Base-by-base conservation (phyloP, 1,284 basidiomycete genomes). In the Pseudozyma sp. region DNA sequence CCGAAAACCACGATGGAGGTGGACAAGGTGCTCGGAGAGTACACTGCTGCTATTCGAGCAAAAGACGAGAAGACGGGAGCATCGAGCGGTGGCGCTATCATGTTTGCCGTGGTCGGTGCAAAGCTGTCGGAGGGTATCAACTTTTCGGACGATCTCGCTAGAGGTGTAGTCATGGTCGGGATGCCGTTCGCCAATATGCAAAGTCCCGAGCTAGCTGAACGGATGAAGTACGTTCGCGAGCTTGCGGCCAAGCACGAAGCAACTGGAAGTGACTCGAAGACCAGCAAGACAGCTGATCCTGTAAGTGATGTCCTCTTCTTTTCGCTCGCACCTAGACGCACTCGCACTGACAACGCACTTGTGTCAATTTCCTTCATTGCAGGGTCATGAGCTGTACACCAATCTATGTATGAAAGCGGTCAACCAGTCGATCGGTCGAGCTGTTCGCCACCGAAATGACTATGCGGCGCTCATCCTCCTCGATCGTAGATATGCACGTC, bases 91-190 rank as follows among this genome's bases (percentile, higher is more conserved):
- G 85, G 85, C 0, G 83, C 82, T 1, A 68, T 87, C 42, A 69
- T 85, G 54, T 84, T 99, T 65, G 96, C 96, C 1, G 96, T 99
- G 3, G 92, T 99, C 24, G 95, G 96, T 9, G 96, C 94, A 19
- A 99, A 98, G 84, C 88, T 99, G 13, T 97, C 94, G 0, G 96
- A 99, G 85, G 96, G 96, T 2, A 90, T 99, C 77, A 99, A 99
- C 85, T 99, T 99, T 84, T 89, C 92, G 5, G 81, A 83, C 84
- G 89, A 92, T 42, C 89, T 97, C 4, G 93, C 94, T 1, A 90
- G 94, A 44, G 92, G 91, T 14, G 94, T 97, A 31, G 87, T 97
- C 50, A 90, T 98, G 82, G 88, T 84, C 11, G 97, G 97, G 2
- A 88, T 99, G 31, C 96, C 96, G 0, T 99, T 95, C 82, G 92